Base-by-base conservation (phyloP, 768 basidiomycete species). In the Rhodocollybia butyracea region DNA sequence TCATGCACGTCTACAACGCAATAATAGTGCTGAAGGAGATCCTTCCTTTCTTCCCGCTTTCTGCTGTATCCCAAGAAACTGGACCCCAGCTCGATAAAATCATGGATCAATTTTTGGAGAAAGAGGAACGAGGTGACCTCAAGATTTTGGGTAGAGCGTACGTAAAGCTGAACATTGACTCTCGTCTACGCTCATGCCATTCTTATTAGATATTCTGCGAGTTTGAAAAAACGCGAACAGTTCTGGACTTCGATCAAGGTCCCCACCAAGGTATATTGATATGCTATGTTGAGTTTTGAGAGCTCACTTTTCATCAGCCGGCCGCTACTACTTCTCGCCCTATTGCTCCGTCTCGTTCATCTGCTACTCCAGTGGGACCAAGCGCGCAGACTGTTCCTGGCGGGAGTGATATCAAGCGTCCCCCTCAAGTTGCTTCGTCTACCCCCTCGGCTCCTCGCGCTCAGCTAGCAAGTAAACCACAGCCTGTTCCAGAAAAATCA, bases 1-100 rank as follows among this genome's bases (percentile, higher is more conserved):
- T 95, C 68, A 96, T 98, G 90, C 94, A 94, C 63, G 91, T 98
- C 52, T 95, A 96, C 70, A 99, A 99, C 66, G 82, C 92, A n/a
- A 90, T 98, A 69, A 83, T 95, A 36, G 86, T 99, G 27, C 77
- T 97, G 59, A 92, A 94, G 64, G 92, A 97, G 68, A 83, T 98
- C 21, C 78, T 94, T 29, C 87, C 91, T 1, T 88, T 91, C 47
- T 97, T 97, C 72, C 96, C 96, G 26, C 65, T 89, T 10, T 80
- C 84, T 17, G 71, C 82, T 11, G 81, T 86, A 31, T 66, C 70
- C 36, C 72, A 72, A 41, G 80, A 77, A 52, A 73, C 76, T 26
- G 90, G 87, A 12, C 63, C 73, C 10, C 71, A 68, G 38, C 76
- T 93, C 41, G 79, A 85, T 60, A 68, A 67, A 21, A 80, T 83